Conservation (phyloP, 768 basidiomycete species). For the Boletellus ananas region DNA sequence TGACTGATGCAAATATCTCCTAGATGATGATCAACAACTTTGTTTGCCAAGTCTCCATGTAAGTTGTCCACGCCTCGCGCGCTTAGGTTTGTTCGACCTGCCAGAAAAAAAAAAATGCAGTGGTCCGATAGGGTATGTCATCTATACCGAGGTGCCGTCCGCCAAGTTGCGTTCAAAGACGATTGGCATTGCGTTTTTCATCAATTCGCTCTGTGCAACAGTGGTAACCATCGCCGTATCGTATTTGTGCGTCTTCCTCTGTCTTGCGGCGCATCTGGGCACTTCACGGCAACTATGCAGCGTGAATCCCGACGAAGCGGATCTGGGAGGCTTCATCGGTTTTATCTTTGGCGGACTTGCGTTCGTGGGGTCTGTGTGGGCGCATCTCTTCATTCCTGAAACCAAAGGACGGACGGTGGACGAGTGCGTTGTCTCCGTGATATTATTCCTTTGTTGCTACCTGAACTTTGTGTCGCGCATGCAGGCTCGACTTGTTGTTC, state of each 20-base stretch:
- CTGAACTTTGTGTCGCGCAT: neutral
- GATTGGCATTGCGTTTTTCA: conserved; percentile 23
- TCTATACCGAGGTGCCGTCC: conserved; percentile 27
- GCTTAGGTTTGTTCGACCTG: neutral
- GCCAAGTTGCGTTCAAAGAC: conserved; percentile 30
- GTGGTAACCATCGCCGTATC: conserved; percentile 24
- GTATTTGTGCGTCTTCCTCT: conserved; percentile 17
- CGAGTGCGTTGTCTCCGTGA: too few relatives aligned
- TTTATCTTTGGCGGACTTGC: conserved; percentile 27
- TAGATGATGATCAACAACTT: conserved; percentile 32
- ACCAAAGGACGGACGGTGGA: conserved; percentile 27
- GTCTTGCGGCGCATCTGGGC: neutral
- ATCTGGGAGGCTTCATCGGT: conserved; percentile 27
- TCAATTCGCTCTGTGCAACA: conserved; percentile 23
- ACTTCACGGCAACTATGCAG: conserved; percentile 3
- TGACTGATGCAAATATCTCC: neutral
- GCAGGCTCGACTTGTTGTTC: conserved; percentile 28
- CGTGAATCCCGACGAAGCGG: conserved; percentile 24
- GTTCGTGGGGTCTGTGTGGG: conserved; percentile 20
- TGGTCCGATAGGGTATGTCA: conserved; percentile 26
- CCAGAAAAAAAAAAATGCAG: conserved; percentile 5
- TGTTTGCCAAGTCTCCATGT: conserved; percentile 28
- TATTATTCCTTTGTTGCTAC: neutral
- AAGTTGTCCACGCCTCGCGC: neutral
- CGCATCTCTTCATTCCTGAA: conserved; percentile 27